Evolutionary conservation across 371 early-diverging fungal genomes (phyloP).

Genomic region (Rhizomucor pusillus): DNA sequence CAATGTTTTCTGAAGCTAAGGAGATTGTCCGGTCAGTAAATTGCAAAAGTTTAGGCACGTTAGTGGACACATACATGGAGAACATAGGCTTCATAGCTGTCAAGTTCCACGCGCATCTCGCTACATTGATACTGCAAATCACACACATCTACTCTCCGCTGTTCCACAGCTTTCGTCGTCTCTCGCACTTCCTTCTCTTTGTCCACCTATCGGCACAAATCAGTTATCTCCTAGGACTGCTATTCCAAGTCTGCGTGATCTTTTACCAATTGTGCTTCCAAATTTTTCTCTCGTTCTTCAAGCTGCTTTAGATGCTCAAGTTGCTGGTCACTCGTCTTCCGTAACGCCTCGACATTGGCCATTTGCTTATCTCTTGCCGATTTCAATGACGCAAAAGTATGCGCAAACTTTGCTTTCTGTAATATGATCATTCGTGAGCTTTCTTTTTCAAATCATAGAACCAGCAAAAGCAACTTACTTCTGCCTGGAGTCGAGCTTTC

Average conservation of each 20-base stretch:
- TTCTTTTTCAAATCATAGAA: neutral
- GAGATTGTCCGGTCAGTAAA: neutral
- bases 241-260: neutral
- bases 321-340: slow-evolving; percentile 40
- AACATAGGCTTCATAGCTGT: slow-evolving; percentile 13
- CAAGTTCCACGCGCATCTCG: slow-evolving; percentile 16
- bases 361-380: slow-evolving; percentile 34
- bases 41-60: no score
- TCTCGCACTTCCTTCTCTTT: slow-evolving; percentile 48
- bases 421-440: neutral
- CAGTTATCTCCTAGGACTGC: neutral
- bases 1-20: slow-evolving; percentile 47
- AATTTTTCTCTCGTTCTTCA: slow-evolving; percentile 31
- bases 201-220: slow-evolving; percentile 9
- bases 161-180: slow-evolving; percentile 45
- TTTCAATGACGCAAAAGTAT: slow-evolving; percentile 39
- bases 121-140: slow-evolving; percentile 41
- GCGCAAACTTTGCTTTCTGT: slow-evolving; percentile 34
- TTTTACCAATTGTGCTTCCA: slow-evolving; percentile 33
- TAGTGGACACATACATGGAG: slow-evolving; percentile 7
- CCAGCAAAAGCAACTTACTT: slow-evolving; percentile 25
- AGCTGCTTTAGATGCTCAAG: slow-evolving; percentile 39
- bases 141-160: slow-evolving; percentile 41
- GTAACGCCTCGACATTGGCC: slow-evolving; percentile 27
- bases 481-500: slow-evolving; percentile 68